These are phyloP conservation scores for Lophiostoma macrostomum DNA, from an alignment of 495 filamentous ascomycete genomes.

Conservation along the genomic window DNA sequence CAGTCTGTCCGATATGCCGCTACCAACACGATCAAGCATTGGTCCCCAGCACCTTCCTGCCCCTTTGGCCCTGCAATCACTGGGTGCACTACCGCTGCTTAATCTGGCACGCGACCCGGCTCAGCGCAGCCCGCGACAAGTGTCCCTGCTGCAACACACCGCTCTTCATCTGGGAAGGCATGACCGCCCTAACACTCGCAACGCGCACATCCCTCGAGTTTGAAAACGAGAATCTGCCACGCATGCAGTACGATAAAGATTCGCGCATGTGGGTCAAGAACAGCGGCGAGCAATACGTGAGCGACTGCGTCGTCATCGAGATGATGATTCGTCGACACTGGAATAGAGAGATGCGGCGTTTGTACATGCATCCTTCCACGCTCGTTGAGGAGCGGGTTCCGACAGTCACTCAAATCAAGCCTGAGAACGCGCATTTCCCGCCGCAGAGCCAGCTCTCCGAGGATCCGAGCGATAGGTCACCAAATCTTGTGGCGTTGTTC, in stretches of 20 bases:
- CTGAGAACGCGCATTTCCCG: not conserved
- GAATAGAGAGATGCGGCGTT: not conserved
- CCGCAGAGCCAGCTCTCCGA: too few species aligned
- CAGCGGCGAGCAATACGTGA: not conserved
- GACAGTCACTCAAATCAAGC: not conserved
- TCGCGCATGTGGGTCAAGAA: not conserved
- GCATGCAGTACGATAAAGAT: not conserved
- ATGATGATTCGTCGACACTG: not conserved
- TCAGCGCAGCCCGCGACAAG: not conserved
- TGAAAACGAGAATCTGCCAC: not conserved
- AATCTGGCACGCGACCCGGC: not conserved
- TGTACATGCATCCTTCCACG: too few species aligned
- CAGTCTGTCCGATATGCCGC: not conserved
- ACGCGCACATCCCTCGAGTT: not conserved
- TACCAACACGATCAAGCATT: not conserved
- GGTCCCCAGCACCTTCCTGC: not conserved
- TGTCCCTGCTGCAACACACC: not conserved
- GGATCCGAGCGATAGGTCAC: not conserved
- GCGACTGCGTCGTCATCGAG: constrained; percentile 5
- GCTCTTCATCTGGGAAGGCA: constrained; percentile 10
- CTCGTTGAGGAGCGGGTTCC: not conserved
- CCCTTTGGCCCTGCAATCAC: constrained; percentile 1
- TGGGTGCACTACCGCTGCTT: constrained; percentile 14
- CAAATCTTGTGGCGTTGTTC: not conserved
- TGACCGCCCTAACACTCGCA: constrained; percentile 2